Base-by-base conservation (phyloP, 2,329 filamentous ascomycete genomes). In the Fusarium sp. region DNA sequence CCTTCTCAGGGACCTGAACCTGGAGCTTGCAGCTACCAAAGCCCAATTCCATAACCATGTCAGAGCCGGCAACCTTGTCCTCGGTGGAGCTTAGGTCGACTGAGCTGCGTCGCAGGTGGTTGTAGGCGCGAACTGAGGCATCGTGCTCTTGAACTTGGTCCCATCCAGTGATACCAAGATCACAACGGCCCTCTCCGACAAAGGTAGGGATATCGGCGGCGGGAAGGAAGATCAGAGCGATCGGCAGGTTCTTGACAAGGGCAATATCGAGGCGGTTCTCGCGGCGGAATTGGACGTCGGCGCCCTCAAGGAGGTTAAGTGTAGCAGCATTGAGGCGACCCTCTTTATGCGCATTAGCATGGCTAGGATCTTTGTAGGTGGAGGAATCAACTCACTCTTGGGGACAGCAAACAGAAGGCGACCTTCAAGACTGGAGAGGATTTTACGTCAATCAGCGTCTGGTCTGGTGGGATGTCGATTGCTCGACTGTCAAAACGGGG, bases 141-240 rank as follows among this genome's bases (percentile, higher is more conserved):
- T 94, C 93, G 82, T 98, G 93, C 82, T 98, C 95, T 66, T 91
- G 90, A 50, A 98, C 93, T 77, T 97, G 94, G 79, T 99, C 96
- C 76, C 89, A 89, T 52, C 96, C 96, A 0, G 96, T 98, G 78
- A 99, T 99, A 68, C 96, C 96, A 18, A 99, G 85, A 77, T 97
- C 94, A 49, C 97, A 93, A 67, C 91, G 91, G 62, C 96, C 96
- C 82, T 98, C 94, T 60, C 95, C 95, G 49, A 99, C 94, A 78
- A 98, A 98, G 41, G 94, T 97, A 7, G 96, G 96, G 77, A 99
- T 99, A 79, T 99, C 96, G 72, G 94, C 94, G 39, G 95, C 96
- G 30, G 96, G 96, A 26, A 99, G 91, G 85, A 99, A 99, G 78
- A 99, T 90, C 65, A 99, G 92, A 18, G 96, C 96, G 75, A 99